Percentiles rank a stretch among this genome's conserved stretches.
phyloP scores from a whole-genome alignment of 176 grass and related monocot species.

The Paspalum notatum region DNA sequence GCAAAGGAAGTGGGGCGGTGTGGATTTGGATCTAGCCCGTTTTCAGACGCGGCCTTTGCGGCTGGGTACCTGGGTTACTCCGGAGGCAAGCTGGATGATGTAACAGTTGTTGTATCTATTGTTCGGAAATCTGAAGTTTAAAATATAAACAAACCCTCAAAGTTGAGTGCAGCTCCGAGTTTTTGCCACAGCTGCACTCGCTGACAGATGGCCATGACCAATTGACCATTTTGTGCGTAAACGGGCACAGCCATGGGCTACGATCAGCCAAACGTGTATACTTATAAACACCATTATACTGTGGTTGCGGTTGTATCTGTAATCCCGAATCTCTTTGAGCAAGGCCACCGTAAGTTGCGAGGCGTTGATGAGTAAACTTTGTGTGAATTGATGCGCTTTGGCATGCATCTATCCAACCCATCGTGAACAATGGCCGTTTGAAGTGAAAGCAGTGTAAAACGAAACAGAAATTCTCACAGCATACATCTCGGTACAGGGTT shows the following conservation, averaged over 20 bases:
- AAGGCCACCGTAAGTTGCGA: neutral
- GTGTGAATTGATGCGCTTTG: neutral
- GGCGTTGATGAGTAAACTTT: neutral
- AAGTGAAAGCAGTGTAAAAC: neutral
- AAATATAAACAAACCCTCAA: neutral
- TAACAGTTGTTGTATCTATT: conserved; percentile 82
- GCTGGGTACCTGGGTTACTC: conserved; percentile 74
- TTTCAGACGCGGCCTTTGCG: conserved; percentile 70
- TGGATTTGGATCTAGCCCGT: conserved; percentile 67
- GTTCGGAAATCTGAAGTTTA: conserved; percentile 69
- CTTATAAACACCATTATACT: neutral
- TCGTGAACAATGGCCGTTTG: neutral
- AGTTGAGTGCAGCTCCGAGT: conserved; percentile 15
- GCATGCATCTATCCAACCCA: neutral
- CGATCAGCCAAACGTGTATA: conserved; percentile 4
- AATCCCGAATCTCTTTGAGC: neutral
- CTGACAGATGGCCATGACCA: conserved; percentile 2
- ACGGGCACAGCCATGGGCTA: neutral
- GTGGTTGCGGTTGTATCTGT: neutral
- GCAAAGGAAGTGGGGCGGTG: conserved; percentile 79
- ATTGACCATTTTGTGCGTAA: neutral
- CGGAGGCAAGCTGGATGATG: conserved; percentile 95
- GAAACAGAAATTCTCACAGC: conserved; percentile 13
- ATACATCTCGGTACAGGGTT: conserved; percentile 30
- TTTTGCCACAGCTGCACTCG: conserved; percentile 21